A percentile compares a stretch with the other conserved stretches of the same genome.
These are phyloP conservation scores for Penicillium angulare DNA, from an alignment of 495 filamentous ascomycete species.

Conservation along the genomic window DNA sequence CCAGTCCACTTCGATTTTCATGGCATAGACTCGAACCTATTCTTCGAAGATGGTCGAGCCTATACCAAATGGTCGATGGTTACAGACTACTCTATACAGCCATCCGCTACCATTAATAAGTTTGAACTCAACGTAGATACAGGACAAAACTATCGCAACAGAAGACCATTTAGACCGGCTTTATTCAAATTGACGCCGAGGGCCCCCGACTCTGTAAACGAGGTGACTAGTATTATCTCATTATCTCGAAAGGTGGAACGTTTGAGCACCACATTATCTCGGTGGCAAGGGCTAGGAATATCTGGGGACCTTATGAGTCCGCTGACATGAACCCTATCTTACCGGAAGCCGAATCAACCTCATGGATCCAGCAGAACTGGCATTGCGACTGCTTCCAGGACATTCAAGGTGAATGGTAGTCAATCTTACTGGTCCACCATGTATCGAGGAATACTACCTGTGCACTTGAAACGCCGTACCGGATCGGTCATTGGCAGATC, in stretches of 20 bases:
- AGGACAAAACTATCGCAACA: slow-evolving; percentile 16
- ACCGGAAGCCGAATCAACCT: neutral
- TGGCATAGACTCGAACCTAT: slow-evolving; percentile 26
- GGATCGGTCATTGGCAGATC: too few relatives aligned
- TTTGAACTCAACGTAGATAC: slow-evolving; percentile 23
- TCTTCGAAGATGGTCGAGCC: slow-evolving; percentile 25
- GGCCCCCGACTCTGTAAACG: slow-evolving; percentile 34
- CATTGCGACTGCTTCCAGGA: neutral
- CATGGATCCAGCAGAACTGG: neutral
- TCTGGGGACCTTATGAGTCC: neutral
- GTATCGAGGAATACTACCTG: too few relatives aligned
- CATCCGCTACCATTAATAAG: slow-evolving; percentile 18
- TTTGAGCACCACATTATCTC: neutral
- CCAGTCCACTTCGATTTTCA: slow-evolving; percentile 30
- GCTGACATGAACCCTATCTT: neutral
- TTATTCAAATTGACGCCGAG: slow-evolving; percentile 46
- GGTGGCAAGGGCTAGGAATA: neutral
- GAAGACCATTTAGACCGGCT: slow-evolving; percentile 48
- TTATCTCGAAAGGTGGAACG: neutral
- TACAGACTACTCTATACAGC: neutral
- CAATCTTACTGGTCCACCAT: too few relatives aligned
- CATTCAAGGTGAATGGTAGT: neutral
- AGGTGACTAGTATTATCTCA: neutral
- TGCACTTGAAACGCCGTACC: too few relatives aligned
- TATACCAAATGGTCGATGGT: slow-evolving; percentile 14